phyloP scores from a whole-genome alignment of 768 basidiomycete species.

The Xerocomus brunneocitrinus region DNA sequence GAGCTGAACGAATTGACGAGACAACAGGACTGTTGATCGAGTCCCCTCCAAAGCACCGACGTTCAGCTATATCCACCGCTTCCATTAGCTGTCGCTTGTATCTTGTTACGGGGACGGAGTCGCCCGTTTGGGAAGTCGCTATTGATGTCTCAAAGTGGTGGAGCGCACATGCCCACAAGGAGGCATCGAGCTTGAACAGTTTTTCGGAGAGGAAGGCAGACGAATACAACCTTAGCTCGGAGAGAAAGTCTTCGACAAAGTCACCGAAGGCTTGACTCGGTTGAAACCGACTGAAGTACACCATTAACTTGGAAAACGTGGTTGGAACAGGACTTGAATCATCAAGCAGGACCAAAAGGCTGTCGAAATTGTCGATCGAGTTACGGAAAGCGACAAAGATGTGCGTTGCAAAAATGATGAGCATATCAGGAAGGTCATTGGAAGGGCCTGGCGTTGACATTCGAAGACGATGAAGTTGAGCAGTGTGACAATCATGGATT shows the following conservation, averaged over 20 bases:
- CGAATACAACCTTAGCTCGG: constrained; percentile 23
- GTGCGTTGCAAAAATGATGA: constrained; percentile 20
- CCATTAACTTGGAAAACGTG: constrained; percentile 30
- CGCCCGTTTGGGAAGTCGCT: constrained; percentile 18
- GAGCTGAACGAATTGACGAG: constrained; percentile 2
- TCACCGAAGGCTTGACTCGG: constrained; percentile 6
- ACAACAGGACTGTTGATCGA: constrained; percentile 13
- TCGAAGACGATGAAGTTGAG: constrained; percentile 18
- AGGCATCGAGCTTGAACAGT: constrained; percentile 43
- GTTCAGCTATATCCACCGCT: constrained; percentile 49
- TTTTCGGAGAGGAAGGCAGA: constrained; percentile 30
- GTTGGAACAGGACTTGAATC: constrained; percentile 26
- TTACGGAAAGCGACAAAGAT: constrained; percentile 12
- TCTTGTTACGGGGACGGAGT: constrained; percentile 24
- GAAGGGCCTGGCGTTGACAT: constrained; percentile 2
- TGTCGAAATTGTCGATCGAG: constrained; percentile 3
- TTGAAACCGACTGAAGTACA: constrained; percentile 13
- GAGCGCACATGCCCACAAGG: constrained; percentile 50
- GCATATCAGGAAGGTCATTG: constrained; percentile 23
- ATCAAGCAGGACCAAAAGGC: constrained; percentile 24
- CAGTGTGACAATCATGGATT: constrained; percentile 19
- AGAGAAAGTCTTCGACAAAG: constrained; percentile 23
- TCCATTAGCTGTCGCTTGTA: constrained; percentile 42
- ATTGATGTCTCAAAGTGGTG: constrained; percentile 39
- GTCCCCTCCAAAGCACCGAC: constrained; percentile 38